Base-by-base conservation (phyloP, 106 monocot species). In the Amphibolis antarctica region DNA sequence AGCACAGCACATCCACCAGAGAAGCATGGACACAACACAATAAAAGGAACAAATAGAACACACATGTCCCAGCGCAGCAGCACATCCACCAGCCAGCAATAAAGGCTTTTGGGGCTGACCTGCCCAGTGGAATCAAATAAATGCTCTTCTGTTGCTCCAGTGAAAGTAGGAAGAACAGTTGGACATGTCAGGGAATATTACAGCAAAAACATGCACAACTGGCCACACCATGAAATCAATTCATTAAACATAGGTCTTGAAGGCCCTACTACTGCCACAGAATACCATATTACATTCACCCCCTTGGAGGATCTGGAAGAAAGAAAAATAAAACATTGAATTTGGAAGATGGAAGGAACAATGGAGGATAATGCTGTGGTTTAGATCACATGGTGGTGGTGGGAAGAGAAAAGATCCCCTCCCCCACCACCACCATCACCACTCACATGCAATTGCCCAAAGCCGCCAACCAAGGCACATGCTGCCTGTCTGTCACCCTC, bases 401-500 rank as follows among this genome's bases (percentile, higher is more conserved):
- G 29, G 9, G 24, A 58, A 53, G 23, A 53, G 53, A 21, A 53
- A 23, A 53, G 23, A 21, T 36, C 36, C 36, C 7, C 0, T 21
- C 1, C 53, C 19, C 1, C n/a, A 10, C 23, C 5, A 1, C n/a
- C 53, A n/a, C 22, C 53, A 10, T 18, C 14, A 26, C 36, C 11
- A 5, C 1, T 15, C 63, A 59, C 59, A 59, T 29, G 59, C 4
- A 31, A 12, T 29, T 59, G 59, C n/a, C 59, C 30, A n/a, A n/a
- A n/a, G n/a, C n/a, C n/a, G n/a, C n/a, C n/a, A n/a, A 11, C 17
- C 59, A 59, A 30, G 9, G 11, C 63, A 64, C 63, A 64, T 64
- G 63, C 15, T 64, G 10, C 24, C 5, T 61, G 36, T 44, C 43
- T 26, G 26, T 18, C 14, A 24, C 63, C 63, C 12, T 31, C 46